Evolutionary conservation across 371 early-diverging fungal genomes (phyloP).

Genomic region (Rhizopus microsporus): DNA sequence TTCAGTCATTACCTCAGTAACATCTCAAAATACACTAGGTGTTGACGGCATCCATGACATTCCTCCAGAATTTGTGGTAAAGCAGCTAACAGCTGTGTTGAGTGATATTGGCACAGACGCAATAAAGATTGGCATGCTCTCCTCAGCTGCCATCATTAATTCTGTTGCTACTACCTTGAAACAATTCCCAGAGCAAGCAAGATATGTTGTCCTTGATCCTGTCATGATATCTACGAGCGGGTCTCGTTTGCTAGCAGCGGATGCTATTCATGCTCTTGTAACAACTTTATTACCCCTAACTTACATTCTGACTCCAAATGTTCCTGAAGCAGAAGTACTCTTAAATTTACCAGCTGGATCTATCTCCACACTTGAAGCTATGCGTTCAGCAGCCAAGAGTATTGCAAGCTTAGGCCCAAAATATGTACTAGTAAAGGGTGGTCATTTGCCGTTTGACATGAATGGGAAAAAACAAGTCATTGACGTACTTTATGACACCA

Average conservation of each 20-base stretch:
- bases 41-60: conserved; percentile 72
- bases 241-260: conserved; percentile 58
- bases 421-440: conserved; percentile 78
- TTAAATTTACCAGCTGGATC: conserved; percentile 24
- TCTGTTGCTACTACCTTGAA: conserved; percentile 52
- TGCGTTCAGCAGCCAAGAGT: conserved; percentile 56
- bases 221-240: conserved; percentile 88
- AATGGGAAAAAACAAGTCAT: conserved; percentile 39
- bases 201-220: conserved; percentile 74
- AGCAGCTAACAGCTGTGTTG: conserved; percentile 72
- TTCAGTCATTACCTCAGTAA: conserved; percentile 76
- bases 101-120: conserved; percentile 77
- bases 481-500: conserved; percentile 67
- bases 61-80: conserved; percentile 64
- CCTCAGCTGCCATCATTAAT: conserved; percentile 62
- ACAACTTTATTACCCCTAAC: conserved; percentile 68
- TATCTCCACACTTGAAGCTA: conserved; percentile 54
- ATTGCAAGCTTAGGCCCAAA: conserved; percentile 53
- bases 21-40: conserved; percentile 82
- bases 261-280: conserved; percentile 62
- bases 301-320: conserved; percentile 75
- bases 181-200: conserved; percentile 28
- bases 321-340: conserved; percentile 79
- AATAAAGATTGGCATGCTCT: conserved; percentile 87
- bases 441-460: conserved; percentile 63